Conservation (phyloP, 345 rosid genomes). For the Pelargonium nanum region DNA sequence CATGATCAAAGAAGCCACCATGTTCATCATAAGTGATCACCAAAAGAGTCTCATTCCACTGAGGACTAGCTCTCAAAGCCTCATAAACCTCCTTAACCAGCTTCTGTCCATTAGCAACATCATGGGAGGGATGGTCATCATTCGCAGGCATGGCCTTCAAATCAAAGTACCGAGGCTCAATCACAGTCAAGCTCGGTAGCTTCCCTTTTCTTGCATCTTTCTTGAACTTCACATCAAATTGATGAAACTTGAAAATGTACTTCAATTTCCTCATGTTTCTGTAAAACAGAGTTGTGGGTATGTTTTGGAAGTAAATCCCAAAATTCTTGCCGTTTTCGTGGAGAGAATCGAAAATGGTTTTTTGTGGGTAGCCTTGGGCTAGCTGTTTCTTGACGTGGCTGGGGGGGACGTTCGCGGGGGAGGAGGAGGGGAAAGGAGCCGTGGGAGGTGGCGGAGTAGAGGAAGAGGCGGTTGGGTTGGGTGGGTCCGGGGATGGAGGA, state of each 20-base stretch:
- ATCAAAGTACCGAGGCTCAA: slow-evolving; percentile 86
- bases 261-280: slow-evolving; percentile 79
- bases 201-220: slow-evolving; percentile 64
- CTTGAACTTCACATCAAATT: slow-evolving; percentile 49
- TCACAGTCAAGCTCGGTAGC: slow-evolving; percentile 61
- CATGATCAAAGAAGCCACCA: slow-evolving; percentile 95
- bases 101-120: slow-evolving; percentile 73
- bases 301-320: slow-evolving; percentile 65
- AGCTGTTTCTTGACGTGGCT: slow-evolving; percentile 67
- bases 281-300: slow-evolving; percentile 75
- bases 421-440: slow-evolving; percentile 84
- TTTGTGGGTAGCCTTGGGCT: slow-evolving; percentile 75
- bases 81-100: slow-evolving; percentile 83
- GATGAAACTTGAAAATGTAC: slow-evolving; percentile 60
- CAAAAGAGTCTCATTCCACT: slow-evolving; percentile 83
- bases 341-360: slow-evolving; percentile 76
- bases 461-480: slow-evolving; percentile 81
- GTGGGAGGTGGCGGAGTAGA: slow-evolving; percentile 89
- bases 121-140: slow-evolving; percentile 92
- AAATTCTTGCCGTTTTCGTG: slow-evolving; percentile 54
- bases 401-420: slow-evolving; percentile 85
- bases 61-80: slow-evolving; percentile 78
- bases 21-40: slow-evolving; percentile 88
- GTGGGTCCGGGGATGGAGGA: slow-evolving; percentile 92
- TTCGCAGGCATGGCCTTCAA: slow-evolving; percentile 58